phyloP scores from a whole-genome alignment of 2,329 filamentous ascomycete genomes.

The Fusarium nematophilum region DNA sequence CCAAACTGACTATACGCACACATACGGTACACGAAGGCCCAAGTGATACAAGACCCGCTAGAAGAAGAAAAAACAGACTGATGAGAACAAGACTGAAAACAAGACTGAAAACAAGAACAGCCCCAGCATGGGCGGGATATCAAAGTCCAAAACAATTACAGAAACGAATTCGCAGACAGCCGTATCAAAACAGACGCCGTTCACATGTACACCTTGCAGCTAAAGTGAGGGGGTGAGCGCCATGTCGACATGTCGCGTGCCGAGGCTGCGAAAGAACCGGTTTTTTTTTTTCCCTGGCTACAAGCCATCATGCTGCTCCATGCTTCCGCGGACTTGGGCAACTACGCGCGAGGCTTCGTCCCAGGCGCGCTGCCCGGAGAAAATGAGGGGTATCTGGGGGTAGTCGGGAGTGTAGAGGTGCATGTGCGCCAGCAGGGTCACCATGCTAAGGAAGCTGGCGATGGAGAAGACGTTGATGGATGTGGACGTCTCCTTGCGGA shows the following conservation, averaged over 20 bases:
- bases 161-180: constrained; percentile 2
- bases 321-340: constrained; percentile 44
- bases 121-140: constrained; percentile 27
- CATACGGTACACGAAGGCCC: background rate
- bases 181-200: background rate
- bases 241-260: background rate
- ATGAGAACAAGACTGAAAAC: background rate
- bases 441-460: constrained; percentile 81
- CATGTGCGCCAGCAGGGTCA: constrained; percentile 73
- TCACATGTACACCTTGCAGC: constrained; percentile 1
- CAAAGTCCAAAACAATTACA: constrained; percentile 13
- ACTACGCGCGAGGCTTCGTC: constrained; percentile 48
- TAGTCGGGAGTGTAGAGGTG: constrained; percentile 72
- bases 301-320: constrained; percentile 47
- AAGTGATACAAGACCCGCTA: background rate
- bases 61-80: background rate
- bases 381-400: constrained; percentile 67
- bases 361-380: constrained; percentile 51
- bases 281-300: too few relatives aligned
- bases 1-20: background rate
- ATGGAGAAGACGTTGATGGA: constrained; percentile 83
- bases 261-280: background rate
- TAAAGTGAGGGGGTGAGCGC: background rate
- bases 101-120: constrained; percentile 4
- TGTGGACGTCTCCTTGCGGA: constrained; percentile 81